Evolutionary conservation across 306 rosid species (phyloP).

Genomic region (Rosa persica): DNA sequence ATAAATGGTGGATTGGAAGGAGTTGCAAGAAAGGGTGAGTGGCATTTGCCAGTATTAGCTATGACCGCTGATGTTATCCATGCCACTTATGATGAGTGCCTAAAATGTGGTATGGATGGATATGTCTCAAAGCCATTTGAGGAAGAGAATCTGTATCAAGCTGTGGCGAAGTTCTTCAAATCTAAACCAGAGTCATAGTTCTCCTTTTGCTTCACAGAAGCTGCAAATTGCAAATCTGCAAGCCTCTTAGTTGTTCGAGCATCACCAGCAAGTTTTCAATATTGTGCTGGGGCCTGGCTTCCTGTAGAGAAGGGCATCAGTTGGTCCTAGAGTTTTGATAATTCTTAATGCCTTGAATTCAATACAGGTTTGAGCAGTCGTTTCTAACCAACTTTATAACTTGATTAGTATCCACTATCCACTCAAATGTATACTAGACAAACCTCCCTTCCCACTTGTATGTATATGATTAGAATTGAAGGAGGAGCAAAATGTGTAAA

Average conservation of each 20-base stretch:
- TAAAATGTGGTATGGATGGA: conserved; percentile 91
- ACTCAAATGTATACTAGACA: conserved; percentile 49
- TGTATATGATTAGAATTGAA: conserved; percentile 45
- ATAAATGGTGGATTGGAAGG: conserved; percentile 45
- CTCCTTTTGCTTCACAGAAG: conserved; percentile 1
- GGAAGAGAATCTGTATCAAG: conserved; percentile 91
- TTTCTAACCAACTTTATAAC: conserved; percentile 47
- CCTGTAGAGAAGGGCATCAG: conserved; percentile 16
- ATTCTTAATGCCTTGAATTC: conserved; percentile 12
- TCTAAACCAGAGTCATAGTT: conserved; percentile 43
- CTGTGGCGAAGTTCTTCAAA: conserved; percentile 74
- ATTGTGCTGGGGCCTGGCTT: conserved; percentile 27
- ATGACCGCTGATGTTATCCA: conserved; percentile 99
- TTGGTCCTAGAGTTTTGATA: conserved; percentile 16
- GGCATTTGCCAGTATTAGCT: conserved; percentile 85
- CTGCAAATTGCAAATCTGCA: conserved; percentile 1
- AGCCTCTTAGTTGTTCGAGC: conserved; percentile 3
- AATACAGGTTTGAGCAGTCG: conserved; percentile 29
- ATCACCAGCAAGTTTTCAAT: conserved; percentile 32
- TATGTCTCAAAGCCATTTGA: conserved; percentile 95
- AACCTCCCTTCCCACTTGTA: conserved; percentile 33
- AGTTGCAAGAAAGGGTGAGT: conserved; percentile 31
- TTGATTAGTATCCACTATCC: conserved; percentile 36
- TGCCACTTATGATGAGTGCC: conserved; percentile 82
- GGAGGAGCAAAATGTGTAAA: conserved; percentile 59